These are phyloP conservation scores for Mucor sp. DNA, from an alignment of 371 early-diverging fungal species.

Conservation along the genomic window DNA sequence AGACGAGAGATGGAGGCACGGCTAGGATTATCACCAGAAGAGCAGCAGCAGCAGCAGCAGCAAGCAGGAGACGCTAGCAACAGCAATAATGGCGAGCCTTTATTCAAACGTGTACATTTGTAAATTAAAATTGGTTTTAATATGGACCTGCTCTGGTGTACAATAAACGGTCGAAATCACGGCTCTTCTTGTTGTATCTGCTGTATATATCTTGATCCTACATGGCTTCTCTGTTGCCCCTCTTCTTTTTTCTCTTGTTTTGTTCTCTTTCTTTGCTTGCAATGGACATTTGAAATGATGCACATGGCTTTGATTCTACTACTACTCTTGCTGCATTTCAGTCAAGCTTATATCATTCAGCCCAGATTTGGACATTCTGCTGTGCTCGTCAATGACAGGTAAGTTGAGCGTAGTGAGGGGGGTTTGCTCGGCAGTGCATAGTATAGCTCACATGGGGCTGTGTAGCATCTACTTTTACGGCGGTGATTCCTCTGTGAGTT, in stretches of 20 bases:
- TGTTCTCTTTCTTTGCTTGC: not conserved
- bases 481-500: slow-evolving; percentile 38
- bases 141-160: not conserved
- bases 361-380: slow-evolving; percentile 29
- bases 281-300: not conserved
- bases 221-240: not conserved
- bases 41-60: not conserved
- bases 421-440: not conserved
- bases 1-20: not conserved
- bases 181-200: not conserved
- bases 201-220: not conserved
- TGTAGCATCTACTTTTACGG: slow-evolving; percentile 47
- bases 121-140: slow-evolving; percentile 13
- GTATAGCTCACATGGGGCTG: not conserved
- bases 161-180: not conserved
- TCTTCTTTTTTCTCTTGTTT: slow-evolving; percentile 3
- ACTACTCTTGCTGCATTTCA: slow-evolving; percentile 2
- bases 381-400: slow-evolving; percentile 25
- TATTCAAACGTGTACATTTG: slow-evolving; percentile 7
- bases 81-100: not conserved
- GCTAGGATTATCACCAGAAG: not conserved
- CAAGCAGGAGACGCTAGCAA: not conserved
- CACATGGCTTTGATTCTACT: slow-evolving; percentile 3
- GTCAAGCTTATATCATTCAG: slow-evolving; percentile 12
- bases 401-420: not conserved